phyloP scores from a whole-genome alignment of 2,329 filamentous ascomycete genomes.

The Botrytis galanthina region DNA sequence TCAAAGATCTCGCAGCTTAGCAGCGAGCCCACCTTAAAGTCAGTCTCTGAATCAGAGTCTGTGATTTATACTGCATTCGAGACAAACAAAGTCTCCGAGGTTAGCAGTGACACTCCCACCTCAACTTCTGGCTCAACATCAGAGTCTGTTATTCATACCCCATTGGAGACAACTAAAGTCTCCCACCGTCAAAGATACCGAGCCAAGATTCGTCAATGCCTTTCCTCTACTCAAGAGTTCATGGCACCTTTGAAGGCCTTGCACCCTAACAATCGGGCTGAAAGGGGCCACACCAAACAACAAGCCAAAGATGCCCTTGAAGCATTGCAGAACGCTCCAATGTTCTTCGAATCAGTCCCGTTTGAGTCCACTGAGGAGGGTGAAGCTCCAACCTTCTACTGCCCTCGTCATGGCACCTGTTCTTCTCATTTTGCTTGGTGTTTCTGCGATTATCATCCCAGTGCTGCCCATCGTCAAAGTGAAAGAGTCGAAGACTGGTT shows the following conservation, averaged over 20 bases:
- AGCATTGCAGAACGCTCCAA: neutral
- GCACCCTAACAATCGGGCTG: slow-evolving; percentile 10
- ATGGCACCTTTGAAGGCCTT: slow-evolving; percentile 4
- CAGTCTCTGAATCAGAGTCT: neutral
- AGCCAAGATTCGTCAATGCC: neutral
- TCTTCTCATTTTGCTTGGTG: neutral
- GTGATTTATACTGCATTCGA: neutral
- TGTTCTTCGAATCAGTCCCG: neutral
- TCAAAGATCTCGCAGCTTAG: neutral
- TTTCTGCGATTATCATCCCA: neutral
- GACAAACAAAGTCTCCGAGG: neutral
- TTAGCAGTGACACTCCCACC: neutral
- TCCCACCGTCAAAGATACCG: neutral
- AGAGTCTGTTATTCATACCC: neutral
- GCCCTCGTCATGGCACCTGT: neutral
- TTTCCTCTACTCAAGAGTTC: slow-evolving; percentile 8
- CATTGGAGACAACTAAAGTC: neutral
- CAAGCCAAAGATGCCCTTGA: neutral
- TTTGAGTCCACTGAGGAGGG: slow-evolving; percentile 1
- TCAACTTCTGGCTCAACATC: neutral
- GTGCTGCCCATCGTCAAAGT: neutral
- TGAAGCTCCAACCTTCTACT: neutral
- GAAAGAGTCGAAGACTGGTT: neutral
- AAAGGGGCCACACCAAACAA: slow-evolving; percentile 6
- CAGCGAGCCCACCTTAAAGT: neutral